Evolutionary conservation across 768 basidiomycete genomes (phyloP).

Genomic region (Rhodotorula kratochvilovae): DNA sequence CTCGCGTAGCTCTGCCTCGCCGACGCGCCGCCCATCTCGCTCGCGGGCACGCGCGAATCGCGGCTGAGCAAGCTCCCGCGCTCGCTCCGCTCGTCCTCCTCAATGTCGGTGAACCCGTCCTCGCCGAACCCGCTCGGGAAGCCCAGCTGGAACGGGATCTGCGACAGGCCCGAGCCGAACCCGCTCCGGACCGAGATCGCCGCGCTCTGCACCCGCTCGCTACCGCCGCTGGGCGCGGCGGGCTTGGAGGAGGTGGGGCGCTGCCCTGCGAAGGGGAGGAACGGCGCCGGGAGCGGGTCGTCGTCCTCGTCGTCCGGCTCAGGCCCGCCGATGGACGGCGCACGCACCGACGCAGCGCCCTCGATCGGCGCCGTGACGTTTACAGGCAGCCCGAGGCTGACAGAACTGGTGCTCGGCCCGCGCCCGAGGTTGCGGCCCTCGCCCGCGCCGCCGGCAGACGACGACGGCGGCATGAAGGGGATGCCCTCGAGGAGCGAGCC

Average conservation of each 20-base stretch:
- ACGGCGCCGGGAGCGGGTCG: conserved; percentile 36
- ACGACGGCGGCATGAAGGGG: conserved; percentile 30
- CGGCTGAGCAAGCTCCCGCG: conserved; percentile 4
- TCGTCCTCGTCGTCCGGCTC: neutral
- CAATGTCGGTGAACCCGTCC: neutral
- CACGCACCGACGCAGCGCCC: neutral
- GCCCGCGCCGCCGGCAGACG: neutral
- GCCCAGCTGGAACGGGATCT: conserved; percentile 43
- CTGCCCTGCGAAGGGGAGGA: conserved; percentile 39
- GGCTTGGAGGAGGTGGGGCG: conserved; percentile 11
- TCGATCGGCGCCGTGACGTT: conserved; percentile 15
- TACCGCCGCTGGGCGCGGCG: neutral
- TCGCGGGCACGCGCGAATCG: conserved; percentile 7
- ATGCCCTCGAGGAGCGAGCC: conserved; percentile 37
- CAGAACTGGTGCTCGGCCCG: conserved; percentile 3
- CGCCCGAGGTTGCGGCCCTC: neutral
- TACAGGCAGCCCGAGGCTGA: conserved; percentile 14
- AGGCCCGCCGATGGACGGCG: neutral
- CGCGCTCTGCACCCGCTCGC: conserved; percentile 20
- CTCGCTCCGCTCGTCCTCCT: neutral
- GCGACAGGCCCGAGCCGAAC: conserved; percentile 38
- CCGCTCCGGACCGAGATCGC: conserved; percentile 39
- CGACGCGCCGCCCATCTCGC: neutral
- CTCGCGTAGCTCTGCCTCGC: neutral
- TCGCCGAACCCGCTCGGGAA: conserved; percentile 35